Evolutionary conservation across 805 yeast species (phyloP), one percentile per base, ranked within the genome.

Genomic region (Cyberlindnera mycetangii): DNA sequence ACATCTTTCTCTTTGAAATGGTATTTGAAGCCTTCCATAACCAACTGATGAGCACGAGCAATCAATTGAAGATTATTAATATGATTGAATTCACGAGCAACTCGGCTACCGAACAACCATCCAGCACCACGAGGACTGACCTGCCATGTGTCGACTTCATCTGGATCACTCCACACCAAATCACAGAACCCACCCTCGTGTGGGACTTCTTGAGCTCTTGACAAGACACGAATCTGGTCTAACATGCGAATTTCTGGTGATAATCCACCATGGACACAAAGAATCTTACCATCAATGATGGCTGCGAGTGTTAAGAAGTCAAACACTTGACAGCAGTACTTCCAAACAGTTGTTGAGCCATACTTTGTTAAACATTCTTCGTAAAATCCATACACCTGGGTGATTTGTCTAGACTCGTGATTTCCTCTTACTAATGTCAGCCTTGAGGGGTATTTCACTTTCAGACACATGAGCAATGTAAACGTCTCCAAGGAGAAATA

Each of bases 101-200:
- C 97, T 63, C 85, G 85, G 36, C 89, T 79, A 19, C 99, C 99
- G 64, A 92, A 92, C 42, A 92, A 69, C 98, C 98, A 92, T 11
- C 99, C 99, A 0, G 99, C 99, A 50, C 99, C 99, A 61, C 99
- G 78, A 25, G 97, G 97, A 21, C 95, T 84, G 17, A 93, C 96
- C 18, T 96, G 97, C 99, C 99, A 92, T 11, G 96, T 88, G 56
- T 89, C 97, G 35, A 90, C 96, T 59, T 90, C 90, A 64, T 92
- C 98, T 2, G 99, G 99, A 61, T 92, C 99, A 17, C 95, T 84
- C 99, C 99, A 92, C 32, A 92, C 90, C 58, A 92, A 76, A 66
- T 92, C 99, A 62, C 97, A 93, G 65, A 92, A 92, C 3, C 97
- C 98, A 55, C 99, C 99, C 69, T 92, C 99, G 64, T 93, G 98